These are phyloP conservation scores for Ophiocordyceps robertsii DNA, from an alignment of 2,329 filamentous ascomycete species.

Conservation along the genomic window DNA sequence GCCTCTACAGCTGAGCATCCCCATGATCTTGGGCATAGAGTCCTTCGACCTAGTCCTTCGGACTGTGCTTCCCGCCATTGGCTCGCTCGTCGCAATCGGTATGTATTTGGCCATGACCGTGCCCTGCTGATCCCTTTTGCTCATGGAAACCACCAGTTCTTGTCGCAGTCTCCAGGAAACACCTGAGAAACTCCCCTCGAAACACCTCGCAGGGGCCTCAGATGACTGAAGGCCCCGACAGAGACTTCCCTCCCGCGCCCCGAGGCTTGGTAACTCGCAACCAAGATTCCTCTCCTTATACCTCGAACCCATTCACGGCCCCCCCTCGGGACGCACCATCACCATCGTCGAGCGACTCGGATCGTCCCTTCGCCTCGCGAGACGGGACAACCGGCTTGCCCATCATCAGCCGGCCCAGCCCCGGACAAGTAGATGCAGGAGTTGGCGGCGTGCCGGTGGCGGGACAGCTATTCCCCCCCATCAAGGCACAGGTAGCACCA, in stretches of 20 bases:
- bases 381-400: constrained; percentile 18
- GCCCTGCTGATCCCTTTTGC: not conserved
- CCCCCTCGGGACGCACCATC: not conserved
- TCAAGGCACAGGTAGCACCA: constrained; percentile 15
- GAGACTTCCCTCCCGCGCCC: not conserved
- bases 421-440: constrained; percentile 19
- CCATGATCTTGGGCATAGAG: constrained; percentile 34
- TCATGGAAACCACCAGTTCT: not conserved
- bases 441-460: constrained; percentile 25
- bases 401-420: constrained; percentile 21
- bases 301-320: not conserved
- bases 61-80: constrained; percentile 36
- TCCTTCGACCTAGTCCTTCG: constrained; percentile 27
- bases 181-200: not conserved
- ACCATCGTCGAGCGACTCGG: not conserved
- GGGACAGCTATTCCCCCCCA: constrained; percentile 27
- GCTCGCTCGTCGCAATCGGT: constrained; percentile 36
- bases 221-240: not conserved
- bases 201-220: not conserved
- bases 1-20: constrained; percentile 30
- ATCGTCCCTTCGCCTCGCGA: not conserved
- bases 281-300: not conserved
- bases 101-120: constrained; percentile 5
- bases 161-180: not conserved
- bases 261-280: not conserved